Conservation (phyloP, 2,329 filamentous ascomycete species). For the Colletotrichum godetiae region DNA sequence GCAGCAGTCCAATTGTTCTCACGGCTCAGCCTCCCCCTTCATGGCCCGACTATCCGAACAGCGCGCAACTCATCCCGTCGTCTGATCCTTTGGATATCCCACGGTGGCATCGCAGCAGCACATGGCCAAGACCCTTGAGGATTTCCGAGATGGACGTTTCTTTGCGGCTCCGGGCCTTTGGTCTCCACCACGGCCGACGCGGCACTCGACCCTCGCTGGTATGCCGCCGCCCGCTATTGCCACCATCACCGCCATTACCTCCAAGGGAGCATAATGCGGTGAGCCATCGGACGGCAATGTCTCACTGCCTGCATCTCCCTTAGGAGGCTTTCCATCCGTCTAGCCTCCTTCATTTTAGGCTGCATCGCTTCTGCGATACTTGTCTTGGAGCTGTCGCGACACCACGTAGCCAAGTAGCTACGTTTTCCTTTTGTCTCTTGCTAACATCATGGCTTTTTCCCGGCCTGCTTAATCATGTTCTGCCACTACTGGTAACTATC, state of each 20-base stretch:
- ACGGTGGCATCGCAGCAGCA: not conserved
- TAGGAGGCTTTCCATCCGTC: conserved; percentile 9
- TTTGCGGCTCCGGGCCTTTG: conserved; percentile 7
- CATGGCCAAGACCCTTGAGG: not conserved
- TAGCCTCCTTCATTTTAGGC: conserved; percentile 27
- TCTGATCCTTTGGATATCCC: not conserved
- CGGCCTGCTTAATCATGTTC: not conserved
- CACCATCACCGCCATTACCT: conserved; percentile 2
- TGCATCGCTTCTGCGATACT: conserved; percentile 7
- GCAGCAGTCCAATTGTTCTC: conserved; percentile 7
- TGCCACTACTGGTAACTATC: not conserved
- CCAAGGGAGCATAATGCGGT: conserved; percentile 23
- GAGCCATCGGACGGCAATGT: conserved; percentile 23
- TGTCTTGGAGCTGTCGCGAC: conserved; percentile 5
- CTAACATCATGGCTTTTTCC: conserved; percentile 3
- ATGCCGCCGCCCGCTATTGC: not conserved
- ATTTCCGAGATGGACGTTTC: not conserved
- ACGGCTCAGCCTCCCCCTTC: conserved; percentile 13
- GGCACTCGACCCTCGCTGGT: not conserved
- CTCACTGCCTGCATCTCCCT: conserved; percentile 20
- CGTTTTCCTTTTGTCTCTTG: conserved; percentile 7
- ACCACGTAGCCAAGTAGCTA: conserved; percentile 29
- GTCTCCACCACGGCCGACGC: conserved; percentile 14
- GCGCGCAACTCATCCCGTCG: not conserved
- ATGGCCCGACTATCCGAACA: conserved; percentile 14